These are phyloP conservation scores for Fusarium sp. DNA, from an alignment of 2,329 filamentous ascomycete species.

Conservation along the genomic window DNA sequence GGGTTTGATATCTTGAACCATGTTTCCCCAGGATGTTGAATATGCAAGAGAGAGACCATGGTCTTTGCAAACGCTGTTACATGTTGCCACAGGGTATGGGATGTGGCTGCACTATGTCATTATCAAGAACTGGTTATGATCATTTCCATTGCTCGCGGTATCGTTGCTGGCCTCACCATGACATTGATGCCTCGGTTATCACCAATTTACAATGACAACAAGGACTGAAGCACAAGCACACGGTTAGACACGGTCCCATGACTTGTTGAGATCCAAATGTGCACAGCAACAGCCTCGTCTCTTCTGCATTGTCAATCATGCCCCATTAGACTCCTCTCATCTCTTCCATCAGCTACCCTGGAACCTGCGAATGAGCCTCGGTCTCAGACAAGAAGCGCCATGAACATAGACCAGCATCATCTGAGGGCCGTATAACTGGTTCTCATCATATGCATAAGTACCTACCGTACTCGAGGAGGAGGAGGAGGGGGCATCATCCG, in stretches of 20 bases:
- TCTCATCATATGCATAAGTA: slow-evolving; percentile 3
- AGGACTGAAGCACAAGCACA: neutral
- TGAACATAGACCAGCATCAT: slow-evolving; percentile 23
- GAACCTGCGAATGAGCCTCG: slow-evolving; percentile 30
- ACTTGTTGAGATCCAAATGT: slow-evolving; percentile 29
- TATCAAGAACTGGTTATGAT: no score
- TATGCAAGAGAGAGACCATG: slow-evolving; percentile 44
- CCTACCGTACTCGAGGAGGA: neutral
- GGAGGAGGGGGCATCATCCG: slow-evolving; percentile 26
- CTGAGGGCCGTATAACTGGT: slow-evolving; percentile 11
- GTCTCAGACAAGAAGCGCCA: slow-evolving; percentile 17
- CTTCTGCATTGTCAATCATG: slow-evolving; percentile 25
- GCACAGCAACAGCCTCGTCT: slow-evolving; percentile 25
- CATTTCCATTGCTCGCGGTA: no score
- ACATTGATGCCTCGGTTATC: slow-evolving; percentile 1
- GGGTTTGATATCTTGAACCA: slow-evolving; percentile 17
- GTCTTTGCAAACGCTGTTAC: slow-evolving; percentile 31
- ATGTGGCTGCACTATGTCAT: slow-evolving; percentile 4
- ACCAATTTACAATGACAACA: neutral
- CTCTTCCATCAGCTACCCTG: slow-evolving; percentile 16
- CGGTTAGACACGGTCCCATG: neutral
- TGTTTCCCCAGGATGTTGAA: slow-evolving; percentile 26
- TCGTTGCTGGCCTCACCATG: slow-evolving; percentile 12
- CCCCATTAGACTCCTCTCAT: slow-evolving; percentile 24
- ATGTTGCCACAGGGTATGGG: slow-evolving; percentile 12